Base-by-base conservation (phyloP, 805 yeast species). In the Ogataea neopini region DNA sequence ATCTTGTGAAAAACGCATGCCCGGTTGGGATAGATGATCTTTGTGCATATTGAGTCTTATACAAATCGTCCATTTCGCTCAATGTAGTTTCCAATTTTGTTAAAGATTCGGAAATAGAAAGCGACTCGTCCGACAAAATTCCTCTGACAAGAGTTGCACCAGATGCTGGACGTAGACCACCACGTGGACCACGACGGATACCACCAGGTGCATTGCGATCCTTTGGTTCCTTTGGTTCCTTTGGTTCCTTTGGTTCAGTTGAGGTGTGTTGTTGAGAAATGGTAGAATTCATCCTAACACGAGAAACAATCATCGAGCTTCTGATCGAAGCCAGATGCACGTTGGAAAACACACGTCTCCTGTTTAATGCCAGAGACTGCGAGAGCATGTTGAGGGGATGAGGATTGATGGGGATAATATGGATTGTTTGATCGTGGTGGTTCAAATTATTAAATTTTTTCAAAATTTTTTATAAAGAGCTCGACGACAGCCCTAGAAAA, bases 61-160 rank as follows among this genome's bases (percentile, higher is more conserved):
- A 43, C 3, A 10, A 23, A 11, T 43, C 48, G 13, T 20, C 13
- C 25, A 23, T 25, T 6, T 20, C 26, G 17, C 20, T 33, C 28
- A 39, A 29, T 9, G 37, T 28, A 17, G 26, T 20, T 20, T 47
- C 43, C 2, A 47, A 9, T 23, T 19, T 22, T 6, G 49, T 4
- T n/a, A 47, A 40, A 14, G 44, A 13, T 8, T 44, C 51, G 4
- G 50, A 50, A 13, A 47, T 38, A 2, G 48, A 30, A 14, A 46
- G 28, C 7, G 28, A 17, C 10, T 49, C 39, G 29, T 49, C 48
- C 20, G 20, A 19, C 18, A 35, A 20, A n/a, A 49, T 23, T 18
- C 26, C 26, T 36, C 43, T 23, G 23, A 49, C 15, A 6, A 36
- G 15, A 8, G 37, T 9, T 18, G 41, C 29, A 20, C 40, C 34